Evolutionary conservation across 1,139 yeast species (phyloP), one percentile per base, ranked within the genome.

Genomic region (Kodamaea plutei): DNA sequence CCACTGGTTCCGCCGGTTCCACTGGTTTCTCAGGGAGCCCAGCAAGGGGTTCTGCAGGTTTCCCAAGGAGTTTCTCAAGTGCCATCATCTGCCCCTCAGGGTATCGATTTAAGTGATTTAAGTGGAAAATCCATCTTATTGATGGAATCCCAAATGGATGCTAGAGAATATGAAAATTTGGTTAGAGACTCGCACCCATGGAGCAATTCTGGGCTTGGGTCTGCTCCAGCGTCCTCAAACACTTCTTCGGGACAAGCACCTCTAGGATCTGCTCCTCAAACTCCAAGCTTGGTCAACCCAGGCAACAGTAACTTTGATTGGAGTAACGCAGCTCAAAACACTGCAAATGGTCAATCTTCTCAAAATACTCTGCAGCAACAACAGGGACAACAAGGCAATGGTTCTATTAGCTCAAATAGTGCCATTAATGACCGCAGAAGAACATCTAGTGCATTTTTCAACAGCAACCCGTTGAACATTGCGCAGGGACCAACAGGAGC

Each of bases 121-220:
- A 50, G 74, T 11, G 81, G 81, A 2, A 76, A 76, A 48, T 70
- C 79, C 1, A 58, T 76, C 20, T 51, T 77, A 28, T 41, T 76
- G 41, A 64, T 73, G 76, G 82, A 76, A 40, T 61, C 76, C 12
- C 79, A 71, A 44, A 61, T 68, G 49, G 74, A 74, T 48, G 69
- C 72, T 29, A 60, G 76, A 44, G 72, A 72, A 44, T 65, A 72
- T 50, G 74, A 73, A 17, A 68, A 59, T 39, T 44, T 72, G 25
- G 75, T 71, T 2, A 63, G 78, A 44, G 76, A 68, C 42, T 24
- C 32, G 20, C 33, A 29, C 15, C 67, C 70, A n/a, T 65, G 72
- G 72, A 57, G 46, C 13, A 37, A 54, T 4, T 8, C 4, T 2
- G 12, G 11, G 5, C 11, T 14, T 22, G 15, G 8, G 15, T 14